Conservation (phyloP, 768 basidiomycete species). For the Boletus rubescentipes region DNA sequence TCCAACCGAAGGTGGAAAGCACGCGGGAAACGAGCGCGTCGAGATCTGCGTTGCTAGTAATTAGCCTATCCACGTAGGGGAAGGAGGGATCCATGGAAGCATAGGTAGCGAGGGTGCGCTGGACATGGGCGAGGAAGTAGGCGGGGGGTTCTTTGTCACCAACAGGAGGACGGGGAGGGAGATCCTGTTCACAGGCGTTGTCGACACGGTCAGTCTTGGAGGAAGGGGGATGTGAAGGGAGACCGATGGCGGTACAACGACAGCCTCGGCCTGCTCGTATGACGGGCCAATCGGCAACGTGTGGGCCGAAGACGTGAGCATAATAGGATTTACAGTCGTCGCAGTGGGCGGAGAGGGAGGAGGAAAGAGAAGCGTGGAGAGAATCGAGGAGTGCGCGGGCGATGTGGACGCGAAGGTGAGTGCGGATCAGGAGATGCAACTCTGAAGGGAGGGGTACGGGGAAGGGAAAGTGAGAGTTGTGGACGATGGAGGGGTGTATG, state of each 20-base stretch:
- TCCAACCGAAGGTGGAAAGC: slow-evolving; percentile 46
- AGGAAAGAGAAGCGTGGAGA: slow-evolving; percentile 41
- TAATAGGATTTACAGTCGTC: slow-evolving; percentile 51
- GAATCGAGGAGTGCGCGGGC: slow-evolving; percentile 41
- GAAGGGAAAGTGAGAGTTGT: slow-evolving; percentile 25
- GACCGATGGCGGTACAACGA: slow-evolving; percentile 38
- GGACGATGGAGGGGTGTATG: slow-evolving; percentile 43
- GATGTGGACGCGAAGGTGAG: slow-evolving; percentile 43
- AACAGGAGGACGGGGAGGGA: slow-evolving; percentile 33
- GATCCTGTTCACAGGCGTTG: slow-evolving; percentile 17
- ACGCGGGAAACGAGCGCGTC: slow-evolving; percentile 44
- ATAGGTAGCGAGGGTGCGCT: slow-evolving; percentile 47
- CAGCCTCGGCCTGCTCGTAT: slow-evolving; percentile 46
- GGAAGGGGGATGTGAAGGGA: slow-evolving; percentile 7
- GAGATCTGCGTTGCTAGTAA: slow-evolving; percentile 31
- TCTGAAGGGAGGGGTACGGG: slow-evolving; percentile 45
- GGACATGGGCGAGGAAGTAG: slow-evolving; percentile 36
- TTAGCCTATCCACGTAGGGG: slow-evolving; percentile 25
- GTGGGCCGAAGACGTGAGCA: slow-evolving; percentile 51
- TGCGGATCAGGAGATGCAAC: slow-evolving; percentile 52
- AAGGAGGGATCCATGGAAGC: slow-evolving; percentile 40
- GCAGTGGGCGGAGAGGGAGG: slow-evolving; percentile 38
- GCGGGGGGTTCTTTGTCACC: slow-evolving; percentile 31
- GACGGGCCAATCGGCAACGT: slow-evolving; percentile 55
- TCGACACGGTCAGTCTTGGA: slow-evolving; percentile 6